These are phyloP conservation scores for Tilletiopsis washingtonensis DNA, from an alignment of 1,284 basidiomycete species.

Conservation along the genomic window DNA sequence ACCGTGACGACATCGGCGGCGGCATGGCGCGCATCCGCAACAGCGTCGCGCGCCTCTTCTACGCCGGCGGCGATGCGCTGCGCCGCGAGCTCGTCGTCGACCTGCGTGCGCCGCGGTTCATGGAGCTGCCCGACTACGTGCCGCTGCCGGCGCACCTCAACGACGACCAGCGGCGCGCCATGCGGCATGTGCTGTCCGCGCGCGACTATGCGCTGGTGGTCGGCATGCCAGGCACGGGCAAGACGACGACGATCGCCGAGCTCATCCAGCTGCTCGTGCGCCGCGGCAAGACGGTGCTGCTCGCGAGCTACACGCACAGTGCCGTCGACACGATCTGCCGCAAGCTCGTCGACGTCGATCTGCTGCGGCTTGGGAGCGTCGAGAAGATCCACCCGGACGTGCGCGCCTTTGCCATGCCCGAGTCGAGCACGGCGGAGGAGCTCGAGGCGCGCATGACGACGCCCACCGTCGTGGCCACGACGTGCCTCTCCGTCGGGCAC, in stretches of 20 bases:
- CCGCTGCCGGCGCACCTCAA: conserved; percentile 56
- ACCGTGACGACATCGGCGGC: conserved; percentile 81
- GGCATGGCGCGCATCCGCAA: conserved; percentile 81
- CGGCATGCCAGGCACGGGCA: conserved; percentile 98
- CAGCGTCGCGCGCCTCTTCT: conserved; percentile 83
- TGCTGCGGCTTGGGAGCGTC: conserved; percentile 77
- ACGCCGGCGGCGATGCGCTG: conserved; percentile 50
- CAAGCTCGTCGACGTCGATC: conserved; percentile 54
- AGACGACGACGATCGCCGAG: conserved; percentile 87
- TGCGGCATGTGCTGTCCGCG: conserved; percentile 67
- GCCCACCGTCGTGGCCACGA: conserved; percentile 90
- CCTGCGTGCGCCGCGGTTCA: conserved; percentile 62
- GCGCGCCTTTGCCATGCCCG: conserved; percentile 14
- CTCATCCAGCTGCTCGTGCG: conserved; percentile 71
- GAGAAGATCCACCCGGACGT: conserved; percentile 64
- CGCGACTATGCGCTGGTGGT: conserved; percentile 84
- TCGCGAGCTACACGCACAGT: conserved; percentile 92
- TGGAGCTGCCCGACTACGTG: conserved; percentile 1
- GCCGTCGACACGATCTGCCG: conserved; percentile 90
- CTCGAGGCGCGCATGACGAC: conserved; percentile 65
- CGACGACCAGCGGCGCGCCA: conserved; percentile 63
- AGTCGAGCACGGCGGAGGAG: conserved; percentile 47
- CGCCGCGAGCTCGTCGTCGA: conserved; percentile 72
- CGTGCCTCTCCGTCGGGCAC: conserved; percentile 83
- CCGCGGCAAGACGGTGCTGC: conserved; percentile 74